Conservation (phyloP, 371 early-diverging fungal species). For the Umbelopsis sp. region DNA sequence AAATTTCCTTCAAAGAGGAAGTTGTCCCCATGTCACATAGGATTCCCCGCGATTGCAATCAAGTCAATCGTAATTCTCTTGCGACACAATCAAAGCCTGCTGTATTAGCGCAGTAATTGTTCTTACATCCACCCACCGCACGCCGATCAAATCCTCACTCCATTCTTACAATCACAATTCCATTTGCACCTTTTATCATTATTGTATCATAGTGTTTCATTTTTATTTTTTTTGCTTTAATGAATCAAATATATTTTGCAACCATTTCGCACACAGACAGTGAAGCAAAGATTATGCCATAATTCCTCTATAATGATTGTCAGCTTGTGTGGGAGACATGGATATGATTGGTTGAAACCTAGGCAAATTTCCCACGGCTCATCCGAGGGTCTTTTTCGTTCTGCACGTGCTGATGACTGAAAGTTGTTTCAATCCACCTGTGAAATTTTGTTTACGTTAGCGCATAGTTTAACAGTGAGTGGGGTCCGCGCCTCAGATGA, state of each 20-base stretch:
- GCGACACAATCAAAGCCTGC: neutral
- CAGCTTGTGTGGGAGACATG: constrained; percentile 1
- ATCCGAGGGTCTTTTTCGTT: neutral
- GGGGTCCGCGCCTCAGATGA: neutral
- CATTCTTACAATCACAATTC: no score
- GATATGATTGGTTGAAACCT: constrained; percentile 6
- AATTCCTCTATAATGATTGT: neutral
- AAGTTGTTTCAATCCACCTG: constrained; percentile 4
- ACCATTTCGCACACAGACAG: no score
- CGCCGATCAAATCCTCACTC: neutral
- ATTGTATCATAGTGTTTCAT: neutral
- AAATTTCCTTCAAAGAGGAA: neutral
- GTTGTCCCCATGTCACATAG: neutral
- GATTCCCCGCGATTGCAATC: neutral
- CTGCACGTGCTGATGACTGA: constrained; percentile 16
- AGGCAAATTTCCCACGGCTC: neutral
- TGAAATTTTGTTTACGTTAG: constrained; percentile 6
- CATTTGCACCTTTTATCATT: neutral
- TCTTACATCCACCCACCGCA: neutral
- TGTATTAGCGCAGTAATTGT: neutral
- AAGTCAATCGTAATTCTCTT: neutral
- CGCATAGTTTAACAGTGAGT: neutral
- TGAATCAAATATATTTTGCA: no score
- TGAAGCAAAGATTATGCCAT: no score
- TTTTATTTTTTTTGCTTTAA: neutral